These are phyloP conservation scores for Teunomyces stri DNA, from an alignment of 805 yeast genomes.

Conservation along the genomic window DNA sequence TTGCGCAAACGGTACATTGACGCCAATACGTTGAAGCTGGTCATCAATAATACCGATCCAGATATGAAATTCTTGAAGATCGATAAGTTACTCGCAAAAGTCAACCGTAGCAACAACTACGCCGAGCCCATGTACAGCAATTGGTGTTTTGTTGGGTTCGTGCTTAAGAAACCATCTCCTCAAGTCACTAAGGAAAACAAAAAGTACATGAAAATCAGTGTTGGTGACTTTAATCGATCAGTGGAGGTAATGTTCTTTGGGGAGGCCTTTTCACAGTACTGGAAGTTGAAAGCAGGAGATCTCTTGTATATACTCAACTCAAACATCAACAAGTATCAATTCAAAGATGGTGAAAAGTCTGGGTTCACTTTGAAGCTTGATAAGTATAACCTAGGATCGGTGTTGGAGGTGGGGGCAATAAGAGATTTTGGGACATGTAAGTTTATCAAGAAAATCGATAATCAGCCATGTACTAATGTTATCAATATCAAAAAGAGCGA, in stretches of 20 bases:
- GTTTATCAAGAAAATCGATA: constrained; percentile 43
- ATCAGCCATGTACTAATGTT: constrained; percentile 56
- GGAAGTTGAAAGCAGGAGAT: constrained; percentile 75
- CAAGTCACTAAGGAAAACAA: constrained; percentile 38
- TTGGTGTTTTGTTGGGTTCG: constrained; percentile 77
- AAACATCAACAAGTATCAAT: constrained; percentile 35
- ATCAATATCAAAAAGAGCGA: constrained; percentile 53
- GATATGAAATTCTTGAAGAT: constrained; percentile 52
- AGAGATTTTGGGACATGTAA: constrained; percentile 67
- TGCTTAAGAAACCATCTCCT: constrained; percentile 56
- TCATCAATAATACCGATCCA: constrained; percentile 38
- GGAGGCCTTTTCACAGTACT: constrained; percentile 63
- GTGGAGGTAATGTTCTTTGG: constrained; percentile 65
- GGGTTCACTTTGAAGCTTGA: constrained; percentile 57
- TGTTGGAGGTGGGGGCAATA: constrained; percentile 74
- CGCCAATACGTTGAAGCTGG: constrained; percentile 25
- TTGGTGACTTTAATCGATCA: constrained; percentile 67
- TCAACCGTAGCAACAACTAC: constrained; percentile 61
- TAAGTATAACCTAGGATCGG: constrained; percentile 42
- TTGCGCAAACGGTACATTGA: constrained; percentile 29
- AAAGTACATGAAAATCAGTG: constrained; percentile 57
- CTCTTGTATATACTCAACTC: constrained; percentile 78
- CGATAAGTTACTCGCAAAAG: constrained; percentile 59
- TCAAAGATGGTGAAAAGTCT: constrained; percentile 20
- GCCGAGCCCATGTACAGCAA: constrained; percentile 68